Evolutionary conservation across 2,329 filamentous ascomycete genomes (phyloP).

Genomic region (Chaetomium strumarium): DNA sequence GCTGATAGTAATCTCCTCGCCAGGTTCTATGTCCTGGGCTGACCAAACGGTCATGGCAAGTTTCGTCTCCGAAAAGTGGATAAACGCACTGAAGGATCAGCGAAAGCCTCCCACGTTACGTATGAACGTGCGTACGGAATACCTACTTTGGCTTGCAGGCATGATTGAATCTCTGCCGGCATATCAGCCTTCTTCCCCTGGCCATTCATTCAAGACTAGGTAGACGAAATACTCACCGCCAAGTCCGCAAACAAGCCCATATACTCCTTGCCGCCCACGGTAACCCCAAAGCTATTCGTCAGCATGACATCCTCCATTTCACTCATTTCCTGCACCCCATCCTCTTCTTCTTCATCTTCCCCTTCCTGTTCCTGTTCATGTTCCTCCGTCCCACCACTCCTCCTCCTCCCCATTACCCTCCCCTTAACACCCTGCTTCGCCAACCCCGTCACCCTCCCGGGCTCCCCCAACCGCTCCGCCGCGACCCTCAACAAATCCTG

Average conservation of each 20-base stretch:
- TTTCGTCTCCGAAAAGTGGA: slow-evolving; percentile 21
- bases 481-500: slow-evolving; percentile 28
- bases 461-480: slow-evolving; percentile 27
- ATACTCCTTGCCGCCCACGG: slow-evolving; percentile 20
- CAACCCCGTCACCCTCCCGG: slow-evolving; percentile 26
- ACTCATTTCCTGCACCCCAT: slow-evolving; percentile 6
- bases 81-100: slow-evolving; percentile 16
- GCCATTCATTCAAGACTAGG: not conserved
- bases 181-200: not conserved
- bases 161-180: slow-evolving; percentile 26
- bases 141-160: slow-evolving; percentile 26
- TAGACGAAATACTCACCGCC: slow-evolving; percentile 20
- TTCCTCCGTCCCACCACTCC: not conserved
- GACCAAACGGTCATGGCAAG: slow-evolving; percentile 22
- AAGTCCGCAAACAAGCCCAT: slow-evolving; percentile 24
- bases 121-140: not conserved
- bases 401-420: slow-evolving; percentile 1
- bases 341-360: too few species aligned
- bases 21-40: slow-evolving; percentile 19
- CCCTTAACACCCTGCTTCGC: slow-evolving; percentile 21
- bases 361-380: not conserved
- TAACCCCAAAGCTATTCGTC: slow-evolving; percentile 31
- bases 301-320: slow-evolving; percentile 33
- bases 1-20: slow-evolving; percentile 24
- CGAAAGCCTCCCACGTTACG: not conserved